A percentile compares a stretch with the other conserved stretches of the same genome.
These are phyloP conservation scores for Chernovozyma aurita DNA, from an alignment of 1,139 yeast species.

Conservation along the genomic window DNA sequence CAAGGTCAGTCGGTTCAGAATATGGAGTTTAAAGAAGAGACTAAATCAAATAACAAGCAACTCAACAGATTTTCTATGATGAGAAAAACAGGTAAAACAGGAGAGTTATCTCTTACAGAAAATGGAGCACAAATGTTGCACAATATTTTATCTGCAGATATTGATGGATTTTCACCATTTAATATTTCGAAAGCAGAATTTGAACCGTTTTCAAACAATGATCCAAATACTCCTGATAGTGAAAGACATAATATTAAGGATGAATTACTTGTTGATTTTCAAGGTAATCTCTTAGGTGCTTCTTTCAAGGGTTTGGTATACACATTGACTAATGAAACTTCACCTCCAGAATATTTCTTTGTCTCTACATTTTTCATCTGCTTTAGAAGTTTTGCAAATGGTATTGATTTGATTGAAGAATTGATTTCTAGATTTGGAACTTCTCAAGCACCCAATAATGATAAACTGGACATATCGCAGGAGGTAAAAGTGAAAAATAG, in stretches of 20 bases:
- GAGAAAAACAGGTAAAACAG: slow-evolving; percentile 55
- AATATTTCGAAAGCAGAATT: slow-evolving; percentile 38
- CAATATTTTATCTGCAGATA: slow-evolving; percentile 43
- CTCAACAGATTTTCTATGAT: slow-evolving; percentile 53
- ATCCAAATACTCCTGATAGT: slow-evolving; percentile 9
- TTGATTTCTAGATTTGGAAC: slow-evolving; percentile 65
- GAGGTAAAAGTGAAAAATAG: slow-evolving; percentile 57
- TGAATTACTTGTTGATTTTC: slow-evolving; percentile 44
- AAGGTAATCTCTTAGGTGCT: slow-evolving; percentile 66
- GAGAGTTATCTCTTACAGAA: slow-evolving; percentile 49
- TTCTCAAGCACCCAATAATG: slow-evolving; percentile 16
- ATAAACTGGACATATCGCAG: slow-evolving; percentile 45
- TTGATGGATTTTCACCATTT: slow-evolving; percentile 38
- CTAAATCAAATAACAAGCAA: slow-evolving; percentile 2
- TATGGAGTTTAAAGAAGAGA: slow-evolving; percentile 17
- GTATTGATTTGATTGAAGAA: slow-evolving; percentile 66
- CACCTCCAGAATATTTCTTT: slow-evolving; percentile 67
- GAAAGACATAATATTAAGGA: slow-evolving; percentile 22
- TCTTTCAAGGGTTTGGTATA: slow-evolving; percentile 72
- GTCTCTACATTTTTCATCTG: slow-evolving; percentile 76
- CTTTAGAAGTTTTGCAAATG: slow-evolving; percentile 69
- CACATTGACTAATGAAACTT: slow-evolving; percentile 66
- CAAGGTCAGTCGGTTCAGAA: slow-evolving; percentile 32
- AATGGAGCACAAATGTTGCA: slow-evolving; percentile 54
- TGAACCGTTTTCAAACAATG: slow-evolving; percentile 27